Evolutionary conservation across 768 basidiomycete genomes (phyloP), one percentile per base, ranked within the genome.

Genomic region (Boletus rubescentipes): DNA sequence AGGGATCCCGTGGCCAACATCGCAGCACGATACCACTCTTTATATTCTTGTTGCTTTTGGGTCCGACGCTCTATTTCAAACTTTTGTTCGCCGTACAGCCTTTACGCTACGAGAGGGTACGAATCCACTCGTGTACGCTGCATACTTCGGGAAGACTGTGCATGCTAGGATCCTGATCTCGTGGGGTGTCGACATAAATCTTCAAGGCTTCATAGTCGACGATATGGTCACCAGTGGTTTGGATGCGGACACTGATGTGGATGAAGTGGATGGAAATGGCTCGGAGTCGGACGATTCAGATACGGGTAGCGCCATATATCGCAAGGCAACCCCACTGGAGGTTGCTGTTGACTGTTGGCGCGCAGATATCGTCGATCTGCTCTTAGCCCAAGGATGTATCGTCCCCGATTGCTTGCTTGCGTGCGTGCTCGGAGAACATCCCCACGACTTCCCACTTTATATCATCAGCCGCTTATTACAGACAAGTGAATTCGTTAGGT

Each of bases 31-130:
- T 35, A 38, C 51, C 21, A 18, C 14, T 3, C 1, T 54, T 0
- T 61, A 61, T 36, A 43, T 15, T 31, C 52, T 62, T 14, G 2
- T 62, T 20, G 38, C 45, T 0, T 60, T 59, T 29, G 45, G 11
- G 1, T 51, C 49, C 6, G 46, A 45, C 5, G 8, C 41, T 1
- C 42, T 60, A 2, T 45, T 60, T 15, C 21, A 20, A 0, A 16
- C 42, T 9, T 37, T 39, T 30, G 16, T 51, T 26, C 1, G 9
- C 12, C 30, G 9, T 12, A 0, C 42, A 4, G 0, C 16, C 7
- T 12, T 41, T 5, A n/a, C 7, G 10, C 5, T 39, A 9, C 41
- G n/a, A 43, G 39, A 34, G 2, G 30, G 26, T 20, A 58, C 43
- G 1, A 59, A 39, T 6, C 58, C 58, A 1, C 51, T 59, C 5